Base-by-base conservation (phyloP, 768 basidiomycete genomes). In the Pleurotus tuber-regium region DNA sequence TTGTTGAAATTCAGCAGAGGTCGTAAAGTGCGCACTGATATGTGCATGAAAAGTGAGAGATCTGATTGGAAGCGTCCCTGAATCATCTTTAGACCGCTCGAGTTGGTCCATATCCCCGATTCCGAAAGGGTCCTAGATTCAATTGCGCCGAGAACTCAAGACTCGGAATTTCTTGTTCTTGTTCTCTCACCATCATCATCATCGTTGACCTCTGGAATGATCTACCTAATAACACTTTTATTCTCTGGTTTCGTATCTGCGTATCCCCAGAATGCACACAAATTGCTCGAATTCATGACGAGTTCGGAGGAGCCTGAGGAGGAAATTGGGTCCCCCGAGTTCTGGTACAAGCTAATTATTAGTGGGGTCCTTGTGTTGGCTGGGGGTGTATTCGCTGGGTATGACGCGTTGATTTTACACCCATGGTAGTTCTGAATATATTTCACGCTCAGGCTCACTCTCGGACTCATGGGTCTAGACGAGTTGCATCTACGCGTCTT, bases 321-420 rank as follows among this genome's bases (percentile, higher is more conserved):
- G 24, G 16, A 23, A 43, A 18, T 52, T 16, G 81, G 78, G 19
- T 82, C 86, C 0, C 74, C 84, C 2, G 80, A 81, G 50, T 97
- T 93, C 66, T 89, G 79, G 75, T 81, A 70, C 53, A 90, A 93
- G 62, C 68, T 97, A 25, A 54, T 77, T 16, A 67, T 92, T 44
- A 88, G 87, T 47, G 72, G 70, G 3, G 63, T 69, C 2, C 75
- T 98, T 23, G 93, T 98, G 5, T 68, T 98, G 1, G 71, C 82
- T 0, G 95, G 95, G 2, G 95, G 95, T 47, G 86, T 94, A 4
- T 97, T 98, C 64, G 91, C 95, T 10, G 95, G 95, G 94, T 89
- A 52, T 69, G 3, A 16, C 42, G 28, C 42, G 33, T 39, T 11
- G 16, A 36, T 9, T 28, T 8, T 28, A 23, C 38, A 0, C 21